Base-by-base conservation (phyloP, 2,329 filamentous ascomycete genomes). In the Rutstroemia sp. region DNA sequence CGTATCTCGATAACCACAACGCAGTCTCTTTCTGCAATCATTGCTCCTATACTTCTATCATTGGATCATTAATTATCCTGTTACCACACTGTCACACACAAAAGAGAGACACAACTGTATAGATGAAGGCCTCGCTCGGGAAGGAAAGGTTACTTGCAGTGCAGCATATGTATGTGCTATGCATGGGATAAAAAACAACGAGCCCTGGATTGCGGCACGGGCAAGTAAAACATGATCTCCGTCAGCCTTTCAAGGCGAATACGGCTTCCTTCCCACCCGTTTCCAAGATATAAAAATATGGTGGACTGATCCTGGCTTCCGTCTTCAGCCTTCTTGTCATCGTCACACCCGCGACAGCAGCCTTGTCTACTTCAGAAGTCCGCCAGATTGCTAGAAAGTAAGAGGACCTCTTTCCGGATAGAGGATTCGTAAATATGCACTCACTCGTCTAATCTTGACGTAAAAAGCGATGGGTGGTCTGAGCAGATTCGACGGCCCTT, bases 191-290 rank as follows among this genome's bases (percentile, higher is more conserved):
- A 30, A 25, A 27, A 48, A 27, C 41, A n/a, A 9, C 12, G n/a
- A 16, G 38, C 41, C 42, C 42, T 45, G 42, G 19, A 45, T 42
- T 45, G 46, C 46, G 46, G 38, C 19, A 50, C 38, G 38, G 23
- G n/a, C 7, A 41, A 49, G 44, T 54, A 30, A 34, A 54, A 54
- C 45, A 54, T 41, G 44, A 23, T 39, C 12, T 39, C 48, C 48
- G 34, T 56, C 48, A 46, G 41, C 54, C 48, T 30, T 56, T 52
- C n/a, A 56, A 56, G 54, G 54, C 48, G 21, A 56, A 56, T 9
- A 37, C 19, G 42, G 8, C 42, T 45, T 45, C 42, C 14, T 42
- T n/a, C 39, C n/a, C 14, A 19, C 14, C 14, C 42, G 9, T 19
- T 23, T 19, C 14, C 7, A 19, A 42, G 16, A 42, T 42, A 18